Evolutionary conservation across 1,139 yeast genomes (phyloP), one percentile per base, ranked within the genome.

Genomic region (Candida sojae): DNA sequence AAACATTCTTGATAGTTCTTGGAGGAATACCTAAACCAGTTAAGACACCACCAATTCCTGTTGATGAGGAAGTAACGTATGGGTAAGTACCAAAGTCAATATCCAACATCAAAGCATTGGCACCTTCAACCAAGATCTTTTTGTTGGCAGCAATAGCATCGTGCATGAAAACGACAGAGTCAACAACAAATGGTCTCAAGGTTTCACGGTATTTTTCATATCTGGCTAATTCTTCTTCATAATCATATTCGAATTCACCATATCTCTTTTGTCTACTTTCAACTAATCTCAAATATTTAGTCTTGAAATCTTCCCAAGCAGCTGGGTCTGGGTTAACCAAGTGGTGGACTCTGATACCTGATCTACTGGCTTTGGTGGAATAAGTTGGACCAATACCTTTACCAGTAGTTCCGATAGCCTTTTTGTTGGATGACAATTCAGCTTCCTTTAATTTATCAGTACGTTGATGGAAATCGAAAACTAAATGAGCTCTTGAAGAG

Each of bases 371-470:
- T 76, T 93, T 93, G 58, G 99, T 91, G 40, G 97, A 86, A 70
- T 93, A 93, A 41, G 99, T 87, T 59, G 99, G 99, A 50, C 99
- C 99, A 64, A 93, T 93, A 71, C 99, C 99, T 70, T 95, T 93
- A 64, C 98, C 97, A 44, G 99, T 93, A 55, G 99, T 93, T 60
- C 99, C 99, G 63, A 93, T 93, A 41, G 96, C 84, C 73, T 90
- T 91, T 67, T 90, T 90, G 67, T 85, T 86, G 53, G 81, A 78
- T 32, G 93, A 84, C 49, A 95, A 80, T 70, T 93, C 99, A 47
- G 88, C 86, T 71, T 93, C 99, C 71, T 96, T 89, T 63, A 93
- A 80, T 62, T 92, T 93, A 67, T 93, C 99, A 46, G 96, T 90
- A 67, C 95, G 83, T 74, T 93, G 98, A 72, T 93, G 99, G 84